Conservation (phyloP, 306 rosid species). For the Cucumis hystrix region DNA sequence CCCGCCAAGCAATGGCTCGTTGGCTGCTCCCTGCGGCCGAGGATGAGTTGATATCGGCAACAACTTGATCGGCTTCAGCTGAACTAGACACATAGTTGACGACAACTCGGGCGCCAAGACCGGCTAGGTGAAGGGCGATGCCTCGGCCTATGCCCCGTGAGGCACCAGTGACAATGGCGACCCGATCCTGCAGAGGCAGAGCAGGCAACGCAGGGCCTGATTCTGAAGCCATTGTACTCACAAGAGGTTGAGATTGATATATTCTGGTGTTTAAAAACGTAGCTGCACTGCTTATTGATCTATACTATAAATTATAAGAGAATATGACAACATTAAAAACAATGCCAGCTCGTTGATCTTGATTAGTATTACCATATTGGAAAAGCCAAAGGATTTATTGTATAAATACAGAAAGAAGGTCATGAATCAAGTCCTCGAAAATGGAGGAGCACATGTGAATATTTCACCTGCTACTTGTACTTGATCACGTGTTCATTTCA, state of each 20-base stretch:
- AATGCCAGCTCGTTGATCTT: neutral
- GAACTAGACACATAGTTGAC: slow-evolving; percentile 25
- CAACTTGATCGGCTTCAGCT: slow-evolving; percentile 23
- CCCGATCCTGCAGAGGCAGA: neutral
- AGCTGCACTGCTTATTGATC: neutral
- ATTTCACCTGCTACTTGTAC: neutral
- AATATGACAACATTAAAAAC: neutral
- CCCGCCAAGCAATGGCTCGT: slow-evolving; percentile 20
- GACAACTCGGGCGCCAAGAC: slow-evolving; percentile 32
- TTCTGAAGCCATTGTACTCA: neutral
- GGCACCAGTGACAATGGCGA: slow-evolving; percentile 1
- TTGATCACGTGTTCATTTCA: neutral
- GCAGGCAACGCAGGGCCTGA: neutral
- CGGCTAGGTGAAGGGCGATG: slow-evolving; percentile 31
- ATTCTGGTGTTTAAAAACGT: neutral
- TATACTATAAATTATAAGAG: neutral
- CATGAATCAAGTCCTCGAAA: neutral
- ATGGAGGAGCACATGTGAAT: neutral
- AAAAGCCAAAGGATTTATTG: neutral
- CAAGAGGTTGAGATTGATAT: neutral
- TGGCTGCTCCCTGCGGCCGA: neutral
- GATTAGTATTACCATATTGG: neutral
- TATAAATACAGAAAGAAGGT: neutral
- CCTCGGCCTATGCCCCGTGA: slow-evolving; percentile 47
- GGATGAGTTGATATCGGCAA: slow-evolving; percentile 22